phyloP scores from a whole-genome alignment of 140 eudicot species.

The Artemisia princeps region DNA sequence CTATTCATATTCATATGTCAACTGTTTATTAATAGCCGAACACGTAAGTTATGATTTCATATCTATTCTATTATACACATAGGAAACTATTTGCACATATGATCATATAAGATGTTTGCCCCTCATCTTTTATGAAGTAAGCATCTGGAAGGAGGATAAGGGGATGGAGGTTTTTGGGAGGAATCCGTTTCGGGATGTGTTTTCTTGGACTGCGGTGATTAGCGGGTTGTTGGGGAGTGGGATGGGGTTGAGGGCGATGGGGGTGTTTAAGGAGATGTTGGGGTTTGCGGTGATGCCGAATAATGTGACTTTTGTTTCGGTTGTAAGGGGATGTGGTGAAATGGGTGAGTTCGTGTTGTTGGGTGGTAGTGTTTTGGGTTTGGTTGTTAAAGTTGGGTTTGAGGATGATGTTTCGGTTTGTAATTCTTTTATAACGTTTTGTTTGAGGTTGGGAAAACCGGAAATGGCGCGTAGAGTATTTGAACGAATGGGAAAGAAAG shows the following conservation, averaged over 20 bases:
- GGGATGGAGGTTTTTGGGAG: slow-evolving; percentile 41
- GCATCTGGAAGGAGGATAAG: slow-evolving; percentile 51
- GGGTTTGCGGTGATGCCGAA: slow-evolving; percentile 46
- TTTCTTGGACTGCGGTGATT: slow-evolving; percentile 59
- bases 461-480: slow-evolving; percentile 43
- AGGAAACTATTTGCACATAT: no score
- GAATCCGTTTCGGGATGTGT: slow-evolving; percentile 49
- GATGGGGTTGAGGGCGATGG: slow-evolving; percentile 33
- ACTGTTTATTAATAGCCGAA: no score
- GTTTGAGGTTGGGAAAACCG: slow-evolving; percentile 35
- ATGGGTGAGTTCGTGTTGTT: slow-evolving; percentile 32
- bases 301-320: slow-evolving; percentile 52
- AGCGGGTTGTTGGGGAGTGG: slow-evolving; percentile 54
- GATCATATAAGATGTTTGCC: no score
- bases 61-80: no score
- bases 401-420: slow-evolving; percentile 40
- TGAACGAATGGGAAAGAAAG: slow-evolving; percentile 43
- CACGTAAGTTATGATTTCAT: no score
- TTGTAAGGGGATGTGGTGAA: slow-evolving; percentile 46
- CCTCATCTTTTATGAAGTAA: no score
- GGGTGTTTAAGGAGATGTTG: slow-evolving; percentile 45
- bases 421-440: slow-evolving; percentile 57
- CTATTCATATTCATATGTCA: background rate
- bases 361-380: slow-evolving; percentile 40
- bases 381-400: slow-evolving; percentile 49